Base-by-base conservation (phyloP, 345 rosid species). In the Eucalyptus curtisii region DNA sequence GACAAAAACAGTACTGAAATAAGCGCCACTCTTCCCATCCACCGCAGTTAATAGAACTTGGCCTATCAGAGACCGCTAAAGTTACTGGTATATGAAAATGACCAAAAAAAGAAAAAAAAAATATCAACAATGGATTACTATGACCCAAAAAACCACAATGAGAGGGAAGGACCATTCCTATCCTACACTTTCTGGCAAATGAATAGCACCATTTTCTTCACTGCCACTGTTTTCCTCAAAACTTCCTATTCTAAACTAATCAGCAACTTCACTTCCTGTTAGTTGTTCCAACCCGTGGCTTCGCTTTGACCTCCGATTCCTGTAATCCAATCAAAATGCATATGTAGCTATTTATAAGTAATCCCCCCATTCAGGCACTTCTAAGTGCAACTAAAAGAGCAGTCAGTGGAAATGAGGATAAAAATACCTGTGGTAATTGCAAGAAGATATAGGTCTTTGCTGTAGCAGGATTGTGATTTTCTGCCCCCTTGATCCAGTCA, bases 401-500 rank as follows among this genome's bases (percentile, higher is more conserved):
- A 87, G 27, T 42, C 37, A 24, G 8, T 47, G 42, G 13, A 64
- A 24, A 30, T 64, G 82, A 84, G 48, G 25, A 79, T 48, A 17
- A 68, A 86, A 16, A 64, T 87, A 95, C 97, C 96, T 93, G 95
- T 24, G 96, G 95, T 68, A 93, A 88, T 87, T 95, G 96, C 90
- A 95, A 90, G 92, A 91, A 95, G 59, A 95, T 94, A 88, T 90
- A 85, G 50, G 88, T 88, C 91, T 95, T 95, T 42, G 96, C 96
- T 1, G 95, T 93, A 86, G 95, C 91, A 37, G 97, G 97, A 92
- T 95, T 95, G 91, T 95, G 96, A 91, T 95, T 94, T 90, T 94
- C 97, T 27, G 97, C 96, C 87, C 96, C 95, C 88, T 97, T 97
- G 86, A 98, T 93, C 99, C 99, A 96, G 95, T 97, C 99, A 64